Base-by-base conservation (phyloP, 768 basidiomycete species). In the Psilocybe subaeruginosa region DNA sequence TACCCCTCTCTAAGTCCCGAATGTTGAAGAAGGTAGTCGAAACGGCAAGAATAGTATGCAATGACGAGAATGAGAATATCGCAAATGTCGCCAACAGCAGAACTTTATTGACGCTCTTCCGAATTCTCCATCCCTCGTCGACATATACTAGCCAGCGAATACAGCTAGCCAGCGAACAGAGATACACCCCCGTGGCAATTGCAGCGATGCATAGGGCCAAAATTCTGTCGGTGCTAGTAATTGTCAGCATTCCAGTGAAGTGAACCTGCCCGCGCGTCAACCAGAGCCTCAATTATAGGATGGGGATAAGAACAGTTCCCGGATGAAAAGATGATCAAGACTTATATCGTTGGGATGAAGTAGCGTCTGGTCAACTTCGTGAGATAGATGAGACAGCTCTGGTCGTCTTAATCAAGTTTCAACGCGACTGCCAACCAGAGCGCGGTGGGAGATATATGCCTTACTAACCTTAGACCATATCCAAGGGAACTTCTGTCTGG, bases 41-140 rank as follows among this genome's bases (percentile, higher is more conserved):
- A 3, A 52, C 49, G 5, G 57, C 59, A 6, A 60, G 31, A 3
- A 43, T 41, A 0, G 49, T 60, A 19, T 60, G 54, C 2, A 54
- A 12, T 14, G 59, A 54, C 4, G 59, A 54, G 33, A 60, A 33
- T 2, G 39, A 30, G 35, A 60, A 60, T 17, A 60, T 54, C 4
- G 54, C 43, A 5, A 60, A 16, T 11, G 52, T 60, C 11, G 43
- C 52, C 4, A 30, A 43, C 9, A 60, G 16, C 31, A 43, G 33
- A 11, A 37, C 49, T 30, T 27, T 31, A 16, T 60, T 41, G 43
- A 54, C 39, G 12, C 33, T 30, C 23, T 58, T 58, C 17, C 59
- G 23, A 19, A 60, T 11, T n/a, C 30, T 60, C 59, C 59, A 60
- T 4, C 59, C 59, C 17, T 60, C 59, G 35, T 60, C 59, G 29